Percentiles rank a stretch among this genome's conserved stretches.
Evolutionary conservation across 805 yeast species (phyloP).

Genomic region (Pichia nanzhaoensis): DNA sequence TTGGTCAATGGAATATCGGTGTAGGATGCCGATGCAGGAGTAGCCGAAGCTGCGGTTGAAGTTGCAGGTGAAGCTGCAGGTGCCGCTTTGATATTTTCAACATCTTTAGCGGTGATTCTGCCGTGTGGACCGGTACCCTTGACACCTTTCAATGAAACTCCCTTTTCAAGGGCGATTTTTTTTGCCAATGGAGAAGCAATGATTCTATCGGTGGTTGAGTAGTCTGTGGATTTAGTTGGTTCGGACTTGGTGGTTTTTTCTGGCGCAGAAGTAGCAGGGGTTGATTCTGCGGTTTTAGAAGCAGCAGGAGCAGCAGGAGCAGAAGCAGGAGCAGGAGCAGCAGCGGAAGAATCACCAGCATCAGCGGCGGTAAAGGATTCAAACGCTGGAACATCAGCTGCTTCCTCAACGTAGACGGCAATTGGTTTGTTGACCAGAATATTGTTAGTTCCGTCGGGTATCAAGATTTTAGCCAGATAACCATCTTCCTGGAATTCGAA

Average conservation of each 20-base stretch:
- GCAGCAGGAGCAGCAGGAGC: conserved; percentile 28
- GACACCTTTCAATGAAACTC: conserved; percentile 76
- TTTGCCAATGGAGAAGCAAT: conserved; percentile 95
- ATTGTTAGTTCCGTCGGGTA: conserved; percentile 82
- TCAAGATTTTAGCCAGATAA: conserved; percentile 76
- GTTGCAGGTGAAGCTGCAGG: conserved; percentile 34
- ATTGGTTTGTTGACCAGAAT: conserved; percentile 92
- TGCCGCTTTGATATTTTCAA: conserved; percentile 59
- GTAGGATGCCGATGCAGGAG: conserved; percentile 52
- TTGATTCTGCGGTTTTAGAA: conserved; percentile 22
- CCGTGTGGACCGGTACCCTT: conserved; percentile 95
- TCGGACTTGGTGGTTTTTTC: conserved; percentile 10
- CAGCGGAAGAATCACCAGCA: conserved; percentile 49
- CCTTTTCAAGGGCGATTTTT: conserved; percentile 85
- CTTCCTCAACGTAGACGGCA: conserved; percentile 91
- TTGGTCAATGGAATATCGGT: conserved; percentile 80
- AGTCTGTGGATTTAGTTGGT: too few relatives aligned
- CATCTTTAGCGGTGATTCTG: conserved; percentile 86
- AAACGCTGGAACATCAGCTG: conserved; percentile 80
- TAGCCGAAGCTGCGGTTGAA: conserved; percentile 35
- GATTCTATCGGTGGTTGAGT: conserved; percentile 53
- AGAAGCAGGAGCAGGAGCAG: conserved; percentile 35
- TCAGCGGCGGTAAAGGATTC: conserved; percentile 78
- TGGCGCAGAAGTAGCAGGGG: conserved; percentile 21
- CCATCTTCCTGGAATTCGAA: conserved; percentile 98